These are phyloP conservation scores for Sergeia podlipaevii DNA, from an alignment of 208 protist species.

Conservation along the genomic window DNA sequence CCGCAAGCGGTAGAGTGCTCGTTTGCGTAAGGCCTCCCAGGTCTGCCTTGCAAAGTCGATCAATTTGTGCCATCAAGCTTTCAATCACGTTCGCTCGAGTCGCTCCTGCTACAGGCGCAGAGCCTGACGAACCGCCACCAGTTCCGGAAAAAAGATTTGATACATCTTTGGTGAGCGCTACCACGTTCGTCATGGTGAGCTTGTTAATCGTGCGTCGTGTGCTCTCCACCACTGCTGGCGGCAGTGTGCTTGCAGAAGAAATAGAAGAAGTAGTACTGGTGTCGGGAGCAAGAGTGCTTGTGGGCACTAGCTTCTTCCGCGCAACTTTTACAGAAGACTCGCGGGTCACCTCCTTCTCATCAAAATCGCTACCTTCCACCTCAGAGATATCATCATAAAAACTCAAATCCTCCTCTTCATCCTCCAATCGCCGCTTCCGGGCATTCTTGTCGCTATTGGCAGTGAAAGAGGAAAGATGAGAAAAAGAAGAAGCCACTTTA, in stretches of 20 bases:
- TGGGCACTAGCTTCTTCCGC: conserved; percentile 3
- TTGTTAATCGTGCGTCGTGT: conserved; percentile 69
- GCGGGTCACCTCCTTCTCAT: no score
- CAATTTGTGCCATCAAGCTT: conserved; percentile 45
- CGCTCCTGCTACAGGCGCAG: conserved; percentile 16
- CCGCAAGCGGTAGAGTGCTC: conserved; percentile 65
- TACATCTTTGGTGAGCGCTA: conserved; percentile 54
- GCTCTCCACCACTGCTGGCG: conserved; percentile 22
- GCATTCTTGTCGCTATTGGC: no score
- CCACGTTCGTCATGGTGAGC: conserved; percentile 75
- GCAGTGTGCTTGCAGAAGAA: no score
- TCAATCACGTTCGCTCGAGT: conserved; percentile 52
- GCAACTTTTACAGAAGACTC: no score
- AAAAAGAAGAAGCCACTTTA: no score
- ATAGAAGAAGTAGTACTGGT: no score
- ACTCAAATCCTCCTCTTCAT: no score
- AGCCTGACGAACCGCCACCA: not conserved
- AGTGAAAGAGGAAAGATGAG: no score
- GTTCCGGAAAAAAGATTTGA: conserved; percentile 28
- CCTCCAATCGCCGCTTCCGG: no score
- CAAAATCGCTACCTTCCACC: no score
- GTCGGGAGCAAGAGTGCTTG: no score
- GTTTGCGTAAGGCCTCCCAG: conserved; percentile 47
- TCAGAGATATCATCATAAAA: no score
- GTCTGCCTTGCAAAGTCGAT: conserved; percentile 52